Evolutionary conservation across 306 rosid genomes (phyloP), one percentile per base, ranked within the genome.

Genomic region (Carpinus fangiana): DNA sequence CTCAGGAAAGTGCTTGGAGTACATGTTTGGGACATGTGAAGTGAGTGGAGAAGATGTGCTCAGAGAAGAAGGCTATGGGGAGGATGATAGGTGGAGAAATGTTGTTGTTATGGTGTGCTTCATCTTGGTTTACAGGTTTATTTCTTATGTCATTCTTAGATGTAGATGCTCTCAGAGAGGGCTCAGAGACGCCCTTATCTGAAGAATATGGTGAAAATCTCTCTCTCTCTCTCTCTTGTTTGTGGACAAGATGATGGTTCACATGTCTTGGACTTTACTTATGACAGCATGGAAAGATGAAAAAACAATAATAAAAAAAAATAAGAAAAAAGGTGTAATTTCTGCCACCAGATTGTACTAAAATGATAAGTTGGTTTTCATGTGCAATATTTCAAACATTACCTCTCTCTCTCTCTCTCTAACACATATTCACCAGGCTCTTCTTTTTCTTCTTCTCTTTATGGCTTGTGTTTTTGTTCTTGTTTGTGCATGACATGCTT

Each of bases 61-160:
- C 17, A 88, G 86, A 78, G 96, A 94, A 83, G 92, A 84, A 84
- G 98, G 98, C 8, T 92, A 87, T 20, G 97, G 91, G 1, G 97
- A 89, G 21, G 95, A 88, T 54, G 84, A 86, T 55, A 82, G 93
- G 85, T 91, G 97, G 97, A 89, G 88, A 75, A 92, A 92, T 77
- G 86, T 95, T 43, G 86, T 87, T 50, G 90, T 91, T 60, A 95
- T 92, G 86, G 89, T 95, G 51, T 82, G 92, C 73, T 95, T 92
- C 91, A 87, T 92, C 76, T 79, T 95, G 86, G 41, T 95, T 75
- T 95, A 89, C 91, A 92, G 98, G 90, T 92, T 95, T 80, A 84
- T 91, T 84, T 92, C 98, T 76, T 95, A 95, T 74, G 92, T 87
- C 56, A 85, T 95, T 84, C 93, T 95, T 38, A 86, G 97, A 86